Conservation (phyloP, 805 yeast species). For the Candida suzukii region DNA sequence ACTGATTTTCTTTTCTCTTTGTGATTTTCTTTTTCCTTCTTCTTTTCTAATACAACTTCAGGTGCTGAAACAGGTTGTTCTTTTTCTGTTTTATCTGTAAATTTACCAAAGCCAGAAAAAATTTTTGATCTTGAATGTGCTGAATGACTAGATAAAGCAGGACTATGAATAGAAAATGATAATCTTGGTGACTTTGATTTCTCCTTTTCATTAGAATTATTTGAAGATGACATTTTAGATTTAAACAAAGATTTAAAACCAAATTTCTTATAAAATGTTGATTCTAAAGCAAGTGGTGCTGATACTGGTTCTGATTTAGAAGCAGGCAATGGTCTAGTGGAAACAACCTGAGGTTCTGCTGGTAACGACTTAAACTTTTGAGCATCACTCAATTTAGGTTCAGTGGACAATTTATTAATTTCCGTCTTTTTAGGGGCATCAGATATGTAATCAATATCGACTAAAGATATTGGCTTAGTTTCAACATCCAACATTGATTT, state of each 20-base stretch:
- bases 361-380: no score
- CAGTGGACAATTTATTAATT: no score
- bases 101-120: conserved; percentile 6
- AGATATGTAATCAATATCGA: background rate
- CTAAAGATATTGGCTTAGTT: background rate
- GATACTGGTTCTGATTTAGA: no score
- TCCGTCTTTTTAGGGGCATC: background rate
- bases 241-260: conserved; percentile 23
- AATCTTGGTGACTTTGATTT: background rate
- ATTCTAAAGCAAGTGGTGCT: no score
- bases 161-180: conserved; percentile 5
- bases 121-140: conserved; percentile 12
- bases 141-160: conserved; percentile 10
- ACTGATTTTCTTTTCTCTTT: conserved; percentile 22
- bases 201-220: background rate
- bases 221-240: conserved; percentile 3
- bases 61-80: background rate
- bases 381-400: no score
- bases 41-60: no score
- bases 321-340: no score
- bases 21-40: background rate
- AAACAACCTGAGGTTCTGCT: no score
- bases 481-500: background rate
- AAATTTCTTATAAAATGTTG: conserved; percentile 13
- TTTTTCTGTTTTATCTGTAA: background rate